Percentiles rank a stretch among this genome's conserved stretches.
These are phyloP conservation scores for Cladosporium sphaerospermum DNA, from an alignment of 2,329 filamentous ascomycete genomes.

Conservation along the genomic window DNA sequence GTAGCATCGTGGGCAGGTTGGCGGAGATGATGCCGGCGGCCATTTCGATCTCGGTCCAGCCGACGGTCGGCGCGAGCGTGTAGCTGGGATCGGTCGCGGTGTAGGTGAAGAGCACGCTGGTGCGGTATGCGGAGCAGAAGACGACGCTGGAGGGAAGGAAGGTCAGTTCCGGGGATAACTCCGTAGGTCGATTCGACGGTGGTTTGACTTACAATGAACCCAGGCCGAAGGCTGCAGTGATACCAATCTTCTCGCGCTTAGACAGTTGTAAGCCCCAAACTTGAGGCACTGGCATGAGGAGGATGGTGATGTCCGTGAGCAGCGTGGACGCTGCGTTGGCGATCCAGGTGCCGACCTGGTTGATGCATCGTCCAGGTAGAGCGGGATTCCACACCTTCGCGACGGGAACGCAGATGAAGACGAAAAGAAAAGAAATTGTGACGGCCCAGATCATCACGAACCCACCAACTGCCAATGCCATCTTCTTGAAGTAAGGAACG, in stretches of 20 bases:
- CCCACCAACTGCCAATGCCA: slow-evolving; percentile 32
- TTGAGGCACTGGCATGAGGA: slow-evolving; percentile 1
- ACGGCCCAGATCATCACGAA: slow-evolving; percentile 27
- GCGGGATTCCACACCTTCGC: slow-evolving; percentile 36
- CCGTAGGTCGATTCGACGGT: background rate
- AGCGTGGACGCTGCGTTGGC: slow-evolving; percentile 6
- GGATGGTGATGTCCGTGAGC: slow-evolving; percentile 4
- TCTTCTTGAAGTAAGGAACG: slow-evolving; percentile 23
- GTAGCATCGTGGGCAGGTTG: slow-evolving; percentile 7
- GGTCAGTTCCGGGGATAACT: background rate
- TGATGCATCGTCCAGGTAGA: slow-evolving; percentile 32
- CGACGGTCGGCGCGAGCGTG: slow-evolving; percentile 4
- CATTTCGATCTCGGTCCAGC: slow-evolving; percentile 10
- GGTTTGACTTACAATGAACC: slow-evolving; percentile 7
- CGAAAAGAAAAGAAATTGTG: slow-evolving; percentile 31
- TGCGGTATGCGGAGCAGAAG: slow-evolving; percentile 6
- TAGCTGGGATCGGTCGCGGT: slow-evolving; percentile 4
- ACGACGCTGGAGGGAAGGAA: background rate
- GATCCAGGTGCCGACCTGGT: slow-evolving; percentile 37
- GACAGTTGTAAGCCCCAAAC: background rate
- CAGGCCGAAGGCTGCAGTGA: slow-evolving; percentile 6
- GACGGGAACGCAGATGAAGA: slow-evolving; percentile 37
- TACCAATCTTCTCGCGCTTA: slow-evolving; percentile 5
- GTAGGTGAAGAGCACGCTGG: slow-evolving; percentile 9
- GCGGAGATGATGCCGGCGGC: slow-evolving; percentile 9